Conservation (phyloP, 1,284 basidiomycete species). For the Peniophora sp. region DNA sequence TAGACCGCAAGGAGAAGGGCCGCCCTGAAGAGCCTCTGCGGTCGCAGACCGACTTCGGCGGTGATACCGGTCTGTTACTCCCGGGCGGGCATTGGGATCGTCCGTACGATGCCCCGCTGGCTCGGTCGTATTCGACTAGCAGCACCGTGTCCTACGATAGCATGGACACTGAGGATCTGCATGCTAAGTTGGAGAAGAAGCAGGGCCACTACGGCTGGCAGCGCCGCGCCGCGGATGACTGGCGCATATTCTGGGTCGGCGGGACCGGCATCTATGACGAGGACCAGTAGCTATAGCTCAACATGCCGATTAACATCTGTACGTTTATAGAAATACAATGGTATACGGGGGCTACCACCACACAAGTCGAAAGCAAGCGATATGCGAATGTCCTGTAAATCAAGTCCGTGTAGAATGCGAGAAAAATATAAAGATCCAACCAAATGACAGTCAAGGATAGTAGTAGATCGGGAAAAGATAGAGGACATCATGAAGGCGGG, state of each 20-base stretch:
- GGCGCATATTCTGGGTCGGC: constrained; percentile 73
- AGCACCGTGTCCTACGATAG: constrained; percentile 39
- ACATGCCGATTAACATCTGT: too few species aligned
- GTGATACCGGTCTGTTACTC: constrained; percentile 55
- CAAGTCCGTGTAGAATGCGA: constrained; percentile 4
- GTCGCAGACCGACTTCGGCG: constrained; percentile 55
- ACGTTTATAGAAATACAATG: too few species aligned
- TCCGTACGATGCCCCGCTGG: constrained; percentile 29
- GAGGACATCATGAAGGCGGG: constrained; percentile 1
- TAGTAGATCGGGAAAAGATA: constrained; percentile 7
- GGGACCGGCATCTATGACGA: constrained; percentile 27
- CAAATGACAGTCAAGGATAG: not conserved
- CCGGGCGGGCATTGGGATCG: constrained; percentile 67
- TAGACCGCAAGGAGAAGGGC: constrained; percentile 41
- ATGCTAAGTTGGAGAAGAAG: constrained; percentile 36
- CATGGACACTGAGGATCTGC: constrained; percentile 42
- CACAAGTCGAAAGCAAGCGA: not conserved
- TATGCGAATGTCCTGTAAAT: constrained; percentile 5
- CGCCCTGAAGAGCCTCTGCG: constrained; percentile 36
- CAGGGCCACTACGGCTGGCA: constrained; percentile 70
- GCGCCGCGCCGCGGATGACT: constrained; percentile 60
- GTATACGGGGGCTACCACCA: not conserved
- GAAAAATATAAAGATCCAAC: not conserved
- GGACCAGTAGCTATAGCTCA: not conserved
- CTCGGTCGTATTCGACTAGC: constrained; percentile 31